phyloP scores from a whole-genome alignment of 345 rosid genomes.

The Gossypioides kirkii region DNA sequence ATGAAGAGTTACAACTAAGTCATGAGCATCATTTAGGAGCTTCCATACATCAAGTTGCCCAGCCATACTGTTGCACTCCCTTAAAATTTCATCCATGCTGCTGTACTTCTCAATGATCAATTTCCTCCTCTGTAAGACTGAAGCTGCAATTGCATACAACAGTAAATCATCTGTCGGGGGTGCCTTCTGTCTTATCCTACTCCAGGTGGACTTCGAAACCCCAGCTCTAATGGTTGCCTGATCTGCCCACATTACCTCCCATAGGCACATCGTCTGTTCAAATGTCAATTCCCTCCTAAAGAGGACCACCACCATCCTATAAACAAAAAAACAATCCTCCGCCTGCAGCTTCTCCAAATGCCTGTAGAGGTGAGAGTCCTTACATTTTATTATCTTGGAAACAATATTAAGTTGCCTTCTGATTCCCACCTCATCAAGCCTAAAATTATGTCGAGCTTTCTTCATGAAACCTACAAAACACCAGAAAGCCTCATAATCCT shows the following conservation, averaged over 20 bases:
- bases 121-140: constrained; percentile 87
- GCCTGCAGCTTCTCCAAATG: constrained; percentile 90
- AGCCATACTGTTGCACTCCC: constrained; percentile 88
- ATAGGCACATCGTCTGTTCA: constrained; percentile 78
- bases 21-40: constrained; percentile 88
- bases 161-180: constrained; percentile 90
- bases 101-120: constrained; percentile 75
- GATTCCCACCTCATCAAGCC: constrained; percentile 91
- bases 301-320: constrained; percentile 93
- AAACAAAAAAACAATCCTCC: constrained; percentile 93
- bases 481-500: constrained; percentile 95
- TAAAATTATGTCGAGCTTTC: constrained; percentile 92
- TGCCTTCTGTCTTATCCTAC: constrained; percentile 67
- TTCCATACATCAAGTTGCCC: constrained; percentile 97
- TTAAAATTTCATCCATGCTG: constrained; percentile 90
- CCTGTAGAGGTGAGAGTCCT: constrained; percentile 82
- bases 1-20: constrained; percentile 78
- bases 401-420: constrained; percentile 75
- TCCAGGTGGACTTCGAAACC: constrained; percentile 83
- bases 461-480: constrained; percentile 93
- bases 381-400: constrained; percentile 78
- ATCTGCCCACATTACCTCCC: constrained; percentile 99
- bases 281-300: constrained; percentile 83
- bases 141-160: constrained; percentile 84
- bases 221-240: constrained; percentile 91